Base-by-base conservation (phyloP, 179 eudicot genomes). In the Nepenthes alata region DNA sequence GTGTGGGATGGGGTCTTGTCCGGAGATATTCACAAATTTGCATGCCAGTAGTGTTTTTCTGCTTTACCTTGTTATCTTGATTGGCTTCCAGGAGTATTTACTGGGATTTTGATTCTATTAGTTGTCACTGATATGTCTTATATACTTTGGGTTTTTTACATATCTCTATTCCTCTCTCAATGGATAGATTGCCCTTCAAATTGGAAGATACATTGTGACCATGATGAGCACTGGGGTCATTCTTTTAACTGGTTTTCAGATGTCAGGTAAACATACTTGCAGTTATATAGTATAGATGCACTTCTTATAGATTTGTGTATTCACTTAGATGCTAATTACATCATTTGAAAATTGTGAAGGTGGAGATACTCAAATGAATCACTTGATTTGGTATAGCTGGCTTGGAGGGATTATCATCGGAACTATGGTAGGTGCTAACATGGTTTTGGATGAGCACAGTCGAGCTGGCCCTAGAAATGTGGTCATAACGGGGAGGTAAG, bases 301-400 rank as follows among this genome's bases (percentile, higher is more conserved):
- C 13, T 3, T 10, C 15, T 6, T 55, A 47, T 14, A 60, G 5
- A 44, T 45, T 60, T 47, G 37, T 7, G 14, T 44, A 3, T 44
- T 0, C 7, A 44, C 11, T 44, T 60, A 1, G 34, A 3, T 14
- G 63, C 52, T 34, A 10, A 58, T 47, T 57, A 64, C 37, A 2
- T 35, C 14, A 3, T 58, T 66, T 63, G 16, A 8, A 10, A 35
- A 41, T 60, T 72, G 9, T 70, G 54, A 71, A 93, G 98, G 97
- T 63, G 97, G 96, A 52, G 94, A 87, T 59, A 67, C 77, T 39
- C 91, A 89, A 76, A 72, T 89, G 98, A 76, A 85, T 78, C 83
- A 70, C 71, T 73, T 93, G 81, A 78, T 93, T 70, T 93, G 98
- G 98, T 93, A 93, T 76, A 93, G 98, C 69, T 93, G 97, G 98